These are phyloP conservation scores for Penicillium riverlandense DNA, from an alignment of 495 filamentous ascomycete genomes.

Conservation along the genomic window DNA sequence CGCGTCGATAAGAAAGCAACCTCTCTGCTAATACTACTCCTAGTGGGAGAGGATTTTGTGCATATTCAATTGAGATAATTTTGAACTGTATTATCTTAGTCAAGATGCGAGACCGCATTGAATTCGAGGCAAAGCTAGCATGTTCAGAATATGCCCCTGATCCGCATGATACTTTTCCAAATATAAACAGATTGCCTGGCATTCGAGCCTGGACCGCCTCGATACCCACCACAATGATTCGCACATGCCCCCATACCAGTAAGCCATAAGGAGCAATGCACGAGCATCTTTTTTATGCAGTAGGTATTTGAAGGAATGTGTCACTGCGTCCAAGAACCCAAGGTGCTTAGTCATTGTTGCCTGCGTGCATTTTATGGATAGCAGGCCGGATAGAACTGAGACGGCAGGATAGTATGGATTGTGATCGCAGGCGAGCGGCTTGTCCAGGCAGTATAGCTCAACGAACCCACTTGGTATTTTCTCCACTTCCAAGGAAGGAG, in stretches of 20 bases:
- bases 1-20: too few relatives aligned
- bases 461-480: constrained; percentile 7
- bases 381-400: not conserved
- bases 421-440: too few relatives aligned
- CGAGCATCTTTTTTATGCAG: constrained; percentile 28
- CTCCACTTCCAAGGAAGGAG: not conserved
- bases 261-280: constrained; percentile 28
- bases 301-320: constrained; percentile 5
- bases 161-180: constrained; percentile 10
- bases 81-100: too few relatives aligned
- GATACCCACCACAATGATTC: constrained; percentile 26
- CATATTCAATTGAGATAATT: too few relatives aligned
- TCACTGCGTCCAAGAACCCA: constrained; percentile 13
- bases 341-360: constrained; percentile 8
- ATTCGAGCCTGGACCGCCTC: constrained; percentile 26
- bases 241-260: constrained; percentile 29
- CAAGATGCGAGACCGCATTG: not conserved
- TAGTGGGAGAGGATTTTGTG: too few relatives aligned
- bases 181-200: constrained; percentile 34
- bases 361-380: not conserved
- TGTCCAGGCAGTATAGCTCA: constrained; percentile 1
- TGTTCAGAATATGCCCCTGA: not conserved
- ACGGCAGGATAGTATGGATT: too few relatives aligned
- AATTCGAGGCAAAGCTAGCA: not conserved
- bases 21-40: too few relatives aligned